phyloP scores from a whole-genome alignment of 2,329 filamentous ascomycete species.

The Monilinia polystroma region DNA sequence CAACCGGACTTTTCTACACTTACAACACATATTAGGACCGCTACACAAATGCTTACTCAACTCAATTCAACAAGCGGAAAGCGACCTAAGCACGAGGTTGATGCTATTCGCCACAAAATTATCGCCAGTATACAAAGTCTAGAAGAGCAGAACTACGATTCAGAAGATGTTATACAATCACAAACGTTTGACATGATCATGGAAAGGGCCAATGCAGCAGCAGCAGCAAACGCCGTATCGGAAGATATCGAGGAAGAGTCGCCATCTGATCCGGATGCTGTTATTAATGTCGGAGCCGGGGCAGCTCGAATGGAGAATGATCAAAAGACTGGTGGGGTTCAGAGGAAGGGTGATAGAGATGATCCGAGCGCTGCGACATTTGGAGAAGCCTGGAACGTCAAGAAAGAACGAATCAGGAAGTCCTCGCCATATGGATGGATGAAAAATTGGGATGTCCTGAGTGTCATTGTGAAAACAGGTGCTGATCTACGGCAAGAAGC shows the following conservation, averaged over 20 bases:
- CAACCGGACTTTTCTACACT: conserved; percentile 80
- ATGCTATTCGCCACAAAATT: conserved; percentile 80
- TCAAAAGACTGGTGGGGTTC: conserved; percentile 79
- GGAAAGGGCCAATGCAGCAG: conserved; percentile 61
- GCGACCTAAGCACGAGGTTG: conserved; percentile 75
- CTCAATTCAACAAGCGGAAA: conserved; percentile 79
- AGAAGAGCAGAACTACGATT: conserved; percentile 80
- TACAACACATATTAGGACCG: conserved; percentile 83
- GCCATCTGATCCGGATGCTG: conserved; percentile 44
- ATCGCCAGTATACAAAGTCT: conserved; percentile 88
- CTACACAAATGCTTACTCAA: conserved; percentile 83
- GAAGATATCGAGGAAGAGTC: conserved; percentile 58
- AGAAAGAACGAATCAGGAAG: conserved; percentile 79
- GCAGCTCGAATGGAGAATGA: conserved; percentile 87
- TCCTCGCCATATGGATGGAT: conserved; percentile 85
- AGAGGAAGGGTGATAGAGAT: conserved; percentile 77
- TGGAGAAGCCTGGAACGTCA: conserved; percentile 81
- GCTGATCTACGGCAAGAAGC: conserved; percentile 81
- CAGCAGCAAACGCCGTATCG: conserved; percentile 45
- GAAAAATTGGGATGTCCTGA: conserved; percentile 86
- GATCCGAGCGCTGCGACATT: conserved; percentile 84
- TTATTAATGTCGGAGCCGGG: conserved; percentile 65
- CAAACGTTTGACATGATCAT: conserved; percentile 83
- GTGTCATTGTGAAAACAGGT: conserved; percentile 84
- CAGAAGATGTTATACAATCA: conserved; percentile 63